These are phyloP conservation scores for Actinomortierella wolfii DNA, from an alignment of 371 early-diverging fungal genomes.

Conservation along the genomic window DNA sequence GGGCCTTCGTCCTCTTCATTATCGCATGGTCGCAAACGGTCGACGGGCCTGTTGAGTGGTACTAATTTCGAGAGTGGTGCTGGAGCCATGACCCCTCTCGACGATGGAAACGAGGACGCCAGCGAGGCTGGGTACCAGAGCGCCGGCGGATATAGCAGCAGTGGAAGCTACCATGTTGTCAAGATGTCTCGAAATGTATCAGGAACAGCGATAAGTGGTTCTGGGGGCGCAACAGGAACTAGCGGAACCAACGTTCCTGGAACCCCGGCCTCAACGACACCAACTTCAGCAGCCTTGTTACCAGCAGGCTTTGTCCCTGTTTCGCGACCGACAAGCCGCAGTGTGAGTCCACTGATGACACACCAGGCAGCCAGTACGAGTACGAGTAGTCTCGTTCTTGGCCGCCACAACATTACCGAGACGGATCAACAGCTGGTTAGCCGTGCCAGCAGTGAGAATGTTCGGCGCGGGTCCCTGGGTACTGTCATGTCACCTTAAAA, in stretches of 20 bases:
- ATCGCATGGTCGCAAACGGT: conserved; percentile 20
- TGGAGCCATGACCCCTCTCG: conserved; percentile 35
- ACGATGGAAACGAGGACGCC: conserved; percentile 22
- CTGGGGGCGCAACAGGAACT: too few species aligned
- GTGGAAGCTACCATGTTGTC: too few species aligned
- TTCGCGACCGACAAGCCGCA: conserved; percentile 1
- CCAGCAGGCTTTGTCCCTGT: not conserved
- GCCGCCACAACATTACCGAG: conserved; percentile 40
- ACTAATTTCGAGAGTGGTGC: conserved; percentile 35
- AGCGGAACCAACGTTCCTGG: too few species aligned
- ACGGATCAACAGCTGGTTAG: conserved; percentile 38
- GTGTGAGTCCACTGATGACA: conserved; percentile 26
- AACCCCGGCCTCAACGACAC: too few species aligned
- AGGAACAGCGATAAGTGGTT: too few species aligned
- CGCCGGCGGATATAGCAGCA: conserved; percentile 6
- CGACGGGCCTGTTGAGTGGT: conserved; percentile 30
- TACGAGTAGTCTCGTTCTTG: conserved; percentile 32
- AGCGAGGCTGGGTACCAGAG: conserved; percentile 30
- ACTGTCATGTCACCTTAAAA: conserved; percentile 23
- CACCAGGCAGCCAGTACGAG: conserved; percentile 31
- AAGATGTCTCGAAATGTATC: too few species aligned
- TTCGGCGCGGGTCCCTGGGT: conserved; percentile 27
- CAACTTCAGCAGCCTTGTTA: too few species aligned
- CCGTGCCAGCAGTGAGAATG: conserved; percentile 34
- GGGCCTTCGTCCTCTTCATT: not conserved